Base-by-base conservation (phyloP, 805 yeast genomes). In the Tanozyma kutaoensis region DNA sequence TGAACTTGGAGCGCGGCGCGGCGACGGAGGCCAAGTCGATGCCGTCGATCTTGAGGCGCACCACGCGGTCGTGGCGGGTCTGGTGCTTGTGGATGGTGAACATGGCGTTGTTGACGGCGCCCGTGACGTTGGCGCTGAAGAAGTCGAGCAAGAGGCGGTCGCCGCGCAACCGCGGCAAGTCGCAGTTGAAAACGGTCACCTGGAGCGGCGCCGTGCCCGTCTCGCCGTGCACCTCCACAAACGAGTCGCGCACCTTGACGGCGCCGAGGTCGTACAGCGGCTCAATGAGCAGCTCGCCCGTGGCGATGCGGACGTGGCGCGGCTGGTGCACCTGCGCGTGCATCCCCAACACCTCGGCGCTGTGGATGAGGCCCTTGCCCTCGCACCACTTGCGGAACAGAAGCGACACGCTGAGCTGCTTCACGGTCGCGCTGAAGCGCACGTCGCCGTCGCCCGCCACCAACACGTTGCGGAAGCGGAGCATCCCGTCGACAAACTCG, bases 51-150 rank as follows among this genome's bases (percentile, higher is more conserved):
- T 58, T 59, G 40, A 57, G 58, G 11, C 62, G 43, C 12, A 56
- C 52, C 4, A 47, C 39, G 23, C 45, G 41, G 27, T 41, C 38
- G 13, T 40, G 46, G 7, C 5, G 17, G 29, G 66, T 64, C 42
- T 78, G 88, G 38, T 79, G 68, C 43, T 77, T 77, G 39, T 79
- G 91, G 14, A 80, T 62, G 1, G 85, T 76, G 50, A 79, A 78
- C 48, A 80, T 57, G 1, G 91, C 71, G 28, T 76, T 76, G 41
- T 78, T 76, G 10, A 79, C 58, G 1, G 86, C 70, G 0, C 93
- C 93, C 11, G 79, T 72, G 18, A 76, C 72, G 26, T 75, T 72
- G 30, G 63, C 62, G 10, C 85, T 81, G 43, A 79, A 65, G 28
- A 79, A 62, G 46, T 80, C 91, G 30, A 73, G 52, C 23, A 76